phyloP scores from a whole-genome alignment of 2,329 filamentous ascomycete species.

The Colletotrichum orchidophilum region DNA sequence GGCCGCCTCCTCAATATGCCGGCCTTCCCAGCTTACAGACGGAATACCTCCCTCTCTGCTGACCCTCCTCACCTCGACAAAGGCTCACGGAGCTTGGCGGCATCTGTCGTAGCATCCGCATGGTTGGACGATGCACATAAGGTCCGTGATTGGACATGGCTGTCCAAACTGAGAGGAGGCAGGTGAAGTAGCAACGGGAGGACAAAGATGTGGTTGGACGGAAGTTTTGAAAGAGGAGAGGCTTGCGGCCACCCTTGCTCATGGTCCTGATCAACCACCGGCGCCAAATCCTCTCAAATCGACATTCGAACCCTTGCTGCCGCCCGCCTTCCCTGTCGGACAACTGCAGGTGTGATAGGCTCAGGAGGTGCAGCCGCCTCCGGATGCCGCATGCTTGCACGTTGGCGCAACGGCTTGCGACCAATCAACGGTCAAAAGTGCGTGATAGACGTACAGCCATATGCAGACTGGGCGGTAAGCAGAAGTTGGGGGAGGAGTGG shows the following conservation, averaged over 20 bases:
- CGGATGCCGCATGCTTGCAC: constrained; percentile 37
- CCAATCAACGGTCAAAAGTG: constrained; percentile 49
- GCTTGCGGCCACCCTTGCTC: constrained; percentile 25
- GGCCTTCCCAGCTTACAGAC: neutral
- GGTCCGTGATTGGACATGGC: constrained; percentile 30
- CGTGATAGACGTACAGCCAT: constrained; percentile 52
- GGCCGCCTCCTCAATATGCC: neutral
- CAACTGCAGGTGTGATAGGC: constrained; percentile 42
- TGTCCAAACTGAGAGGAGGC: constrained; percentile 23
- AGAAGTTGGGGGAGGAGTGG: constrained; percentile 17
- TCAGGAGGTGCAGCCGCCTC: constrained; percentile 21
- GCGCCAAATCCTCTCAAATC: constrained; percentile 28
- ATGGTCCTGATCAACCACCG: constrained; percentile 11
- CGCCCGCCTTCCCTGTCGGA: constrained; percentile 34
- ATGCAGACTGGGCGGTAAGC: constrained; percentile 58
- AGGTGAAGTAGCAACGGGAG: constrained; percentile 35
- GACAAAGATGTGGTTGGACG: constrained; percentile 42
- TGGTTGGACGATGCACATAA: constrained; percentile 34
- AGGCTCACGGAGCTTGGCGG: constrained; percentile 38
- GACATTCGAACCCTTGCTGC: constrained; percentile 41
- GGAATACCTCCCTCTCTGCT: neutral
- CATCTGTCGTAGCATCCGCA: constrained; percentile 40
- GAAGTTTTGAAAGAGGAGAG: constrained; percentile 17
- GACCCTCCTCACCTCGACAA: constrained; percentile 15
- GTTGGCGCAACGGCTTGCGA: constrained; percentile 34